These are phyloP conservation scores for Chernovozyma aurita DNA, from an alignment of 1,139 yeast genomes.

Conservation along the genomic window DNA sequence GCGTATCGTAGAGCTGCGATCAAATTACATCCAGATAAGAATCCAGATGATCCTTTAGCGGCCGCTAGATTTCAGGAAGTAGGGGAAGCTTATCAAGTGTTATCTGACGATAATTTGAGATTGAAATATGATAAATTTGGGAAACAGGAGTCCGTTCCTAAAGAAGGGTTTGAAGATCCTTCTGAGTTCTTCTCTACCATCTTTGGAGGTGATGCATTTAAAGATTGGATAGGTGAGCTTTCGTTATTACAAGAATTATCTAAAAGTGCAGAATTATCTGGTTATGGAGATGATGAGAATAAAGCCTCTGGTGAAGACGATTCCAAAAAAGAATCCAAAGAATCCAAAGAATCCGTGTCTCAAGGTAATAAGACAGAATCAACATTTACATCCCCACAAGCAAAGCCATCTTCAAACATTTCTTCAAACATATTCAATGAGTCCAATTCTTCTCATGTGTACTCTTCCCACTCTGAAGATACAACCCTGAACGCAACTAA, in stretches of 20 bases:
- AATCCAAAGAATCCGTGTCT: not conserved
- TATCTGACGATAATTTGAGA: constrained; percentile 71
- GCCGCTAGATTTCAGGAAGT: constrained; percentile 65
- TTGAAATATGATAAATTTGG: constrained; percentile 81
- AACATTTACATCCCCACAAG: constrained; percentile 2
- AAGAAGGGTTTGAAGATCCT: constrained; percentile 86
- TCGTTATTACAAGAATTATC: constrained; percentile 57
- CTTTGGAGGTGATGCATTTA: constrained; percentile 85
- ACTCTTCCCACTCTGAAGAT: not conserved
- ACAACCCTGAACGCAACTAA: not conserved
- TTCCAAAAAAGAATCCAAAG: not conserved
- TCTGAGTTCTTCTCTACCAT: constrained; percentile 69
- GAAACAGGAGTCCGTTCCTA: constrained; percentile 76
- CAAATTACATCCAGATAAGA: constrained; percentile 90
- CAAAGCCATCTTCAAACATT: not conserved
- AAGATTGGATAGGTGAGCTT: constrained; percentile 75
- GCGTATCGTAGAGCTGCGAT: constrained; percentile 91
- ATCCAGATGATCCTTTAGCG: constrained; percentile 82
- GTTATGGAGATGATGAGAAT: constrained; percentile 37
- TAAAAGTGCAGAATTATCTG: constrained; percentile 51
- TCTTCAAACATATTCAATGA: not conserved
- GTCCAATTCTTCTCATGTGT: not conserved
- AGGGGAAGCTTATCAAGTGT: constrained; percentile 80
- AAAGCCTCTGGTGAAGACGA: constrained; percentile 9
- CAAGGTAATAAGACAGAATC: constrained; percentile 6